These are phyloP conservation scores for Vitellaria paradoxa DNA, from an alignment of 179 eudicot genomes.

Conservation along the genomic window DNA sequence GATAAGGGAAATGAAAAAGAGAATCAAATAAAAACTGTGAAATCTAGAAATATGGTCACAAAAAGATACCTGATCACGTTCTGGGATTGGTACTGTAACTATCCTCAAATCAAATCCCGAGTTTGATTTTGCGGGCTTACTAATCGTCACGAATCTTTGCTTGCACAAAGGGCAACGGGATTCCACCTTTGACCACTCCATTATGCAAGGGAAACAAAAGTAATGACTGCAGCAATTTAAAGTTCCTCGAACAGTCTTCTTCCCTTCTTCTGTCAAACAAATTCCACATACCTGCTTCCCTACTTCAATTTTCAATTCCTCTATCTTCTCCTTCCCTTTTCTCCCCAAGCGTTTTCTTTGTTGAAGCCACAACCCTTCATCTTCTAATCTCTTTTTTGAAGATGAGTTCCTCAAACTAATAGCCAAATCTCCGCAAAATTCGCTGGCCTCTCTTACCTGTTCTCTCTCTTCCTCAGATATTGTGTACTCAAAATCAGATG, in stretches of 20 bases:
- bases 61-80: slow-evolving; percentile 84
- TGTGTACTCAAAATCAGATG: slow-evolving; percentile 74
- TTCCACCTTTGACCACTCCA: slow-evolving; percentile 99
- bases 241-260: slow-evolving; percentile 70
- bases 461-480: slow-evolving; percentile 95
- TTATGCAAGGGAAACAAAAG: slow-evolving; percentile 88
- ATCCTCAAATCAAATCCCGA: slow-evolving; percentile 62
- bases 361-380: slow-evolving; percentile 32
- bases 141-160: slow-evolving; percentile 76
- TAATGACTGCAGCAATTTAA: slow-evolving; percentile 87
- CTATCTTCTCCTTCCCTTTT: slow-evolving; percentile 85
- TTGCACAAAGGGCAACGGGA: slow-evolving; percentile 96
- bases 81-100: slow-evolving; percentile 65
- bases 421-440: slow-evolving; percentile 42
- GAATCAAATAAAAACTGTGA: not conserved
- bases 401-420: slow-evolving; percentile 46
- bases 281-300: slow-evolving; percentile 86
- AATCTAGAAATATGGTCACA: not conserved
- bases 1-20: not conserved
- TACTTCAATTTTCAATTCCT: slow-evolving; percentile 44
- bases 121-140: slow-evolving; percentile 56
- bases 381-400: slow-evolving; percentile 33
- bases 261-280: slow-evolving; percentile 86
- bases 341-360: slow-evolving; percentile 43
- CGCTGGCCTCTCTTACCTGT: slow-evolving; percentile 70